Evolutionary conservation across 129 eudicot genomes (phyloP).

Genomic region (Apium graveolens): DNA sequence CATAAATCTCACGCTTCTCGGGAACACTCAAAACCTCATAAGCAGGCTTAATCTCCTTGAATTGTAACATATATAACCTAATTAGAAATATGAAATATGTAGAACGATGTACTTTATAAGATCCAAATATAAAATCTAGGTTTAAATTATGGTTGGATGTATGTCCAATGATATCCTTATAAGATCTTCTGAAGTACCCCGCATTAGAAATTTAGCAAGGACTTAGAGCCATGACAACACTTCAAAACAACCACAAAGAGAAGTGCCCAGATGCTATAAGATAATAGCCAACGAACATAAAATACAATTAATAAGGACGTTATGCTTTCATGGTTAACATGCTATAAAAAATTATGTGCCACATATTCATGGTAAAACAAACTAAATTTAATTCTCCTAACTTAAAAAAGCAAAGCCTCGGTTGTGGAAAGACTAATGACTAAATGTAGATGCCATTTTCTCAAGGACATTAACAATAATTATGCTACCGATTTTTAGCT

Average conservation of each 20-base stretch:
- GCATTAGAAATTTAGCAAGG: constrained; percentile 26
- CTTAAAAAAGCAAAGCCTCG: background rate
- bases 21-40: too few relatives aligned
- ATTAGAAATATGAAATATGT: too few relatives aligned
- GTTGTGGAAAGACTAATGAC: background rate
- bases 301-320: background rate
- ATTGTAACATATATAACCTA: too few relatives aligned
- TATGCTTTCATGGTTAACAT: background rate
- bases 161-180: constrained; percentile 76
- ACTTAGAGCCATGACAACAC: constrained; percentile 15
- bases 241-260: background rate
- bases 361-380: background rate
- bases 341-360: background rate
- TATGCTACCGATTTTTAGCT: too few relatives aligned
- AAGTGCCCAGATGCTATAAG: background rate
- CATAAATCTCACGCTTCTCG: too few relatives aligned
- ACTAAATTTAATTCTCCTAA: background rate
- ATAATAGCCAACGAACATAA: background rate
- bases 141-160: constrained; percentile 43
- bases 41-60: too few relatives aligned
- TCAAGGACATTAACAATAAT: too few relatives aligned
- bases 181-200: constrained; percentile 56
- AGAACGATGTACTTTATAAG: too few relatives aligned
- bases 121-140: too few relatives aligned
- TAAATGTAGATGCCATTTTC: background rate